Base-by-base conservation (phyloP, 2,329 filamentous ascomycete genomes). In the Emmonsia crescens region DNA sequence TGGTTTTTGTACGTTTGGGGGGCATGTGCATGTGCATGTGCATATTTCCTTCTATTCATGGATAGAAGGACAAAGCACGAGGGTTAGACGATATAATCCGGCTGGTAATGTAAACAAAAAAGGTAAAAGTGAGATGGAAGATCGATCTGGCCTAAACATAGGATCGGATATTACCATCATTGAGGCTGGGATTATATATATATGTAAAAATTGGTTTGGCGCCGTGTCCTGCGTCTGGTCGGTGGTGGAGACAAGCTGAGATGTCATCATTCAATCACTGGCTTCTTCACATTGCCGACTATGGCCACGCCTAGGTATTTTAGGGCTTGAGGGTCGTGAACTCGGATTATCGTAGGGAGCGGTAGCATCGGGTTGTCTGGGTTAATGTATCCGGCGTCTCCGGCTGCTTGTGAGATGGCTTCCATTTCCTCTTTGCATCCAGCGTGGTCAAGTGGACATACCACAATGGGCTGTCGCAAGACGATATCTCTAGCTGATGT, bases 351-450 rank as follows among this genome's bases (percentile, higher is more conserved):
- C 8, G 84, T 86, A 64, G 87, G 86, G 0, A 92, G 87, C 0
- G 94, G 92, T n/a, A 96, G 77, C 87, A 95, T 92, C 0, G 92
- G 94, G 68, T 94, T 94, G 64, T 95, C 90, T 0, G 88, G 88
- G 67, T 93, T 91, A 64, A 97, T 87, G 64, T 89, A 85, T 19
- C 89, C 88, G 1, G 94, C 93, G 68, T 97, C 93, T 74, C 92
- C 93, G 51, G 94, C 94, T 0, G 94, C 89, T 75, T 96, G 91
- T 72, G 96, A 92, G 65, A 99, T 97, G 44, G 92, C 92, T 69
- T 96, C 92, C 91, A 99, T 96, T 77, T 97, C 94, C 72, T 96
- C 92, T 74, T 96, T 96, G 77, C 94, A 99, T 19, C 88, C 89
- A 67, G 95, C 90, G 71, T 96, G 91, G 71, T 99, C 94, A 64